Base-by-base conservation (phyloP, 805 yeast genomes). In the Candida dajiaensis region DNA sequence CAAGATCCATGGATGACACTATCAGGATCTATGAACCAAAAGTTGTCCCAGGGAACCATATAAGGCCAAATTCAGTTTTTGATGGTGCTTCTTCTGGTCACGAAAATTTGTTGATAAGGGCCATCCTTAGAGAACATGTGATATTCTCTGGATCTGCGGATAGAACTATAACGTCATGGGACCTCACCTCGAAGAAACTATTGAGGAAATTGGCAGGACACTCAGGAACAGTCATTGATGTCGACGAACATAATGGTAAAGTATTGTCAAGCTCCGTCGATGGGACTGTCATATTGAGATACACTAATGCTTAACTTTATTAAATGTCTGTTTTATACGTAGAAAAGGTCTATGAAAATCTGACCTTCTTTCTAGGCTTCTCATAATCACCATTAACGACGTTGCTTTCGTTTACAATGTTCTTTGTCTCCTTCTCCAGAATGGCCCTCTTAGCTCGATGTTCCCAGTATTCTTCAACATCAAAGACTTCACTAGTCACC, bases 131-230 rank as follows among this genome's bases (percentile, higher is more conserved):
- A 20, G 49, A 52, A 1, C 63, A 67, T 46, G 69, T 78, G n/a
- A 69, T 55, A 49, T 68, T 54, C 57, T 77, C 87, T 16, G 94
- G 92, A 0, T 76, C 87, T 1, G 78, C 76, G 25, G 89, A 85
- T 59, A 68, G 73, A 1, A 70, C 78, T 6, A 72, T 76, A 1
- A 76, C 79, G 6, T 52, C 73, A 3, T 86, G 90, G 92, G 81
- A 81, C 50, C 66, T 75, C 15, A 69, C 70, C 4, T 67, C 83
- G 0, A 66, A 78, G 43, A 69, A 69, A 41, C 53, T 81, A 22
- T 49, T 70, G 6, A 65, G 70, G 41, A 80, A 81, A 54, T 61
- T 73, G 10, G 67, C 70, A 3, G 90, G 89, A 2, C 90, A 86
- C 56, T 52, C 57, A 6, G 85, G 89, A 0, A 63, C 81, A 0